A percentile compares a stretch with the other conserved stretches of the same genome.
These are phyloP conservation scores for Calonectria henricotiae DNA, from an alignment of 2,329 filamentous ascomycete genomes.

Conservation along the genomic window DNA sequence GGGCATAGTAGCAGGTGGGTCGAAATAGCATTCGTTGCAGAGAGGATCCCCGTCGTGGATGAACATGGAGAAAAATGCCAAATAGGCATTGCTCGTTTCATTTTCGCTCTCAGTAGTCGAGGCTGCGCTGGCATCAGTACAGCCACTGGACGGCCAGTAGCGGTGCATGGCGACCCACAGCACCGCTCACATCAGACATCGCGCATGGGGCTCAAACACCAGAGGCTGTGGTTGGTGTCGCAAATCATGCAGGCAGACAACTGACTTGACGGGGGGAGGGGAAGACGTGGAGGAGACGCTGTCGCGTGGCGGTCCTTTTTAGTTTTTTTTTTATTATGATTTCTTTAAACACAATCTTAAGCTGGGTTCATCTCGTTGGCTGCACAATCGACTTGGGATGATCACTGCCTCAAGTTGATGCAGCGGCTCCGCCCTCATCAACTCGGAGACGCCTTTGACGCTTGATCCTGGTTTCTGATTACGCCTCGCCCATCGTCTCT, in stretches of 20 bases:
- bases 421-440: slow-evolving; percentile 20
- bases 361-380: neutral
- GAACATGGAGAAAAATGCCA: slow-evolving; percentile 23
- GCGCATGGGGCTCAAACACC: slow-evolving; percentile 18
- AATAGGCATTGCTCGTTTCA: slow-evolving; percentile 15
- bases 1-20: slow-evolving; percentile 8
- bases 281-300: too few relatives aligned
- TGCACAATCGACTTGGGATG: slow-evolving; percentile 10
- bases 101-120: neutral
- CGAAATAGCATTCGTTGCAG: slow-evolving; percentile 5
- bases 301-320: neutral
- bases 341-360: neutral
- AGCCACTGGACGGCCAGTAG: neutral
- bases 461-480: slow-evolving; percentile 9
- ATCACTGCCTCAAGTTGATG: slow-evolving; percentile 21
- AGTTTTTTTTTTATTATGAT: slow-evolving; percentile 16
- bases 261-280: too few relatives aligned
- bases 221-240: neutral
- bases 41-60: neutral
- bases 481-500: neutral
- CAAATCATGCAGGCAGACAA: neutral
- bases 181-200: slow-evolving; percentile 1
- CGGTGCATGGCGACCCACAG: neutral
- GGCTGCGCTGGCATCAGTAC: neutral
- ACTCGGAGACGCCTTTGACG: neutral